Conservation (phyloP, 73 alveolate genomes). For the Tetrahymena thermophila region DNA sequence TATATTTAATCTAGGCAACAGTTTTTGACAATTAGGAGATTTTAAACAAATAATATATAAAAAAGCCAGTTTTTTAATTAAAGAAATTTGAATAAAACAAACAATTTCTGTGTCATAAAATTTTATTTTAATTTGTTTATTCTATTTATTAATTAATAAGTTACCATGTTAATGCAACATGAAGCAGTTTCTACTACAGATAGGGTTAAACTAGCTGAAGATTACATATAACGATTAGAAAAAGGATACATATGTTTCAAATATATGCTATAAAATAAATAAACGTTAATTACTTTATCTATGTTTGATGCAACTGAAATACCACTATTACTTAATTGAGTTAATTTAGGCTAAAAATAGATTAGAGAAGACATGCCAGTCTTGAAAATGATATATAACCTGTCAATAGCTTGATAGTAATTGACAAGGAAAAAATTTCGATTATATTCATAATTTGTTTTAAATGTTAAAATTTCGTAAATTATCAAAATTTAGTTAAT, state of each 20-base stretch:
- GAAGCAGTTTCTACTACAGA: conserved; percentile 41
- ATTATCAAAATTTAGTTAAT: neutral
- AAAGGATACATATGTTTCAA: neutral
- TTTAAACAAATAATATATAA: too few species aligned
- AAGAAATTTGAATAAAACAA: too few species aligned
- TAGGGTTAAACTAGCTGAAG: neutral
- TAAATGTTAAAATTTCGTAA: neutral
- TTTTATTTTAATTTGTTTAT: neutral
- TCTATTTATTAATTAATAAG: neutral
- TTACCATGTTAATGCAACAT: conserved; percentile 11
- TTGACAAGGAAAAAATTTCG: neutral
- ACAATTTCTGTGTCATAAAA: too few species aligned
- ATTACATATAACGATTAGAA: neutral
- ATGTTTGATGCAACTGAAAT: conserved; percentile 20
- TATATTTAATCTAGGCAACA: too few species aligned
- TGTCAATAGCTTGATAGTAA: neutral
- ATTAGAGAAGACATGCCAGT: neutral
- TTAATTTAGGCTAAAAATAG: neutral
- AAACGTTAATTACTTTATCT: neutral
- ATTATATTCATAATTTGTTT: neutral
- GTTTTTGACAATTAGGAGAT: too few species aligned
- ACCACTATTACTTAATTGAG: neutral
- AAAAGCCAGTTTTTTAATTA: too few species aligned
- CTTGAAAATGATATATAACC: neutral
- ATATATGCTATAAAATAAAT: neutral